Evolutionary conservation across 768 basidiomycete genomes (phyloP), one percentile per base, ranked within the genome.

Genomic region (Suillus alpinus): DNA sequence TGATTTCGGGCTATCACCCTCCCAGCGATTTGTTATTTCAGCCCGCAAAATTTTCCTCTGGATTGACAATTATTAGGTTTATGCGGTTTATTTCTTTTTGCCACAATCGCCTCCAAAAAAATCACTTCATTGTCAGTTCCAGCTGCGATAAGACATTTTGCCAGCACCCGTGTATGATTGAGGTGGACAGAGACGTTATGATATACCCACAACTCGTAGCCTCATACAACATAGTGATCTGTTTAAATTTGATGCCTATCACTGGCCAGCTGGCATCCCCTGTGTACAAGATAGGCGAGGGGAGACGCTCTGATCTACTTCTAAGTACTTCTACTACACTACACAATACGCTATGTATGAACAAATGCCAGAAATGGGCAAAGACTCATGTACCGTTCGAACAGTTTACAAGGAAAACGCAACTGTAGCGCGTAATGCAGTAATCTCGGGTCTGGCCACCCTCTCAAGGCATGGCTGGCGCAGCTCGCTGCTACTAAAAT

Each of bases 361-460:
- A 55, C 52, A 55, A 8, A 37, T 18, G 52, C 34, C 52, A 16
- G 0, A 4, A 3, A 37, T 16, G 10, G 52, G 52, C 36, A 53
- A 53, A 36, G 34, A 36, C n/a, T 20, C 51, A 13, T 52, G 50
- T 51, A 51, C 36, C 23, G 36, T 37, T 55, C 36, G 20, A 37
- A 55, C 53, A 55, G 53, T 55, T 55, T 55, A 55, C 52, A 55
- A 37, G 52, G 23, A 37, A 36, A 55, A 53, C 36, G 52, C 36
- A 53, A 39, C 36, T 39, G 53, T 39, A 26, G 23, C 16, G 34
- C 16, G 26, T 39, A 18, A 55, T 55, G 53, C 9, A 37, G 34
- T 14, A 8, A 55, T 29, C 26, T 55, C 1, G 16, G 53, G 37
- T 39, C 20, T 10, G 16, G 52, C 23, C 36, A 23, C 36, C 13